Evolutionary conservation across 2,329 filamentous ascomycete genomes (phyloP), one percentile per base, ranked within the genome.

Genomic region (Ophiostoma pallidulum): DNA sequence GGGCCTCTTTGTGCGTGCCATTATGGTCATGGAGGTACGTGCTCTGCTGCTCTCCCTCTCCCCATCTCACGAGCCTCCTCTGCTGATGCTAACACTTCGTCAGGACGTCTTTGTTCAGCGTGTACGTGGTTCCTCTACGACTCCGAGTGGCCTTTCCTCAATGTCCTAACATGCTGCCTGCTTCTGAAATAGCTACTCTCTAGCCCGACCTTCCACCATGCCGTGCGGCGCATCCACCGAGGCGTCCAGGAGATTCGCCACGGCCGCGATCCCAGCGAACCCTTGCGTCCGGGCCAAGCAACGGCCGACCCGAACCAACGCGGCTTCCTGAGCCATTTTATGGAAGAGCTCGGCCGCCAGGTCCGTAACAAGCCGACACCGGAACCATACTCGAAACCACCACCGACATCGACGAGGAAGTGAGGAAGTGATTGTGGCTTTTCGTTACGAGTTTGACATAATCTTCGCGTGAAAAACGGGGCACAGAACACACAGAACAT

Each of bases 271-370:
- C 73, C 74, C 0, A 62, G 68, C 52, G 71, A 75, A 43, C 74
- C 74, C 7, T 52, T 77, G 9, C 65, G 66, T 0, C 72, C 65
- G 1, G 75, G 74, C 38, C 70, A 78, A 56, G 74, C 74, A 3
- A 75, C 73, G 61, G 62, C 62, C 33, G 60, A 72, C 16, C 65
- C 64, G 0, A 59, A 47, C 7, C 41, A 54, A 0, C 52, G 56
- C 8, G 55, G 55, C 3, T 77, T 77, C 49, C 33, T 72, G 1
- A 65, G 60, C 29, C 65, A 75, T 51, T 78, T 78, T 38, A 18
- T 70, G 31, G 65, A 74, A 9, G 74, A 78, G 60, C 45, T 78
- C 4, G 66, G 65, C 54, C 75, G 73, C 45, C 74, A 78, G 54
- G 58, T 66, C 9, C 62, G 64, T 9, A 73, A 73, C 4, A 69